Evolutionary conservation across 768 basidiomycete species (phyloP), one percentile per base, ranked within the genome.

Genomic region (Russula abietina): DNA sequence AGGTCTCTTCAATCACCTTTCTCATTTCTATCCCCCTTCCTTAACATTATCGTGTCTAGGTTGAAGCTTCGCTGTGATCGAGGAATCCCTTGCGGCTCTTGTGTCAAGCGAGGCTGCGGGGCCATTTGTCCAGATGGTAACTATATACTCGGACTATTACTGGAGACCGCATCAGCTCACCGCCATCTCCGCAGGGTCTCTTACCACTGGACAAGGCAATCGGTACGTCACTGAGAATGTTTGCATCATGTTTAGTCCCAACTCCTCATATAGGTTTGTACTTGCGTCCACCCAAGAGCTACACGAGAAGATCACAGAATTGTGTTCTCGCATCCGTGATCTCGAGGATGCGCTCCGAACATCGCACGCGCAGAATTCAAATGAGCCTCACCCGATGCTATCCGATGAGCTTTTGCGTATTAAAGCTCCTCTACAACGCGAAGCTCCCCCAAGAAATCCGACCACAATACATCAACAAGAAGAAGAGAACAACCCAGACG

Each of bases 161-260:
- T 5, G 10, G 45, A 24, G 52, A 43, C 56, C 51, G 22, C 28
- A 39, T 22, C 33, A 51, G 59, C 46, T 48, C 60, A 49, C 55
- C 36, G 38, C 52, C 54, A 5, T 61, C 52, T 57, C 32, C 77
- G n/a, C n/a, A 89, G 88, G 88, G 56, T 89, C 88, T 12, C 75
- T 91, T 50, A 90, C 88, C 11, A 91, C 89, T 52, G 89, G 89
- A 9, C 86, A 89, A 73, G 89, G 89, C 17, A 90, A 89, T 78
- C 83, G 87, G 88, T 87, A 67, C 53, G 76, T 69, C 57, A n/a
- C 39, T 52, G 46, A 65, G 67, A 30, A 54, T 32, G 3, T 10
- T 14, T 39, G 28, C 22, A 33, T 48, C 53, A 43, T 58, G 48
- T 26, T 55, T 52, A 22, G 38, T 41, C 22, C 30, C 28, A 50